Base-by-base conservation (phyloP, 2,329 filamentous ascomycete genomes). In the Aspergillus versicolor region DNA sequence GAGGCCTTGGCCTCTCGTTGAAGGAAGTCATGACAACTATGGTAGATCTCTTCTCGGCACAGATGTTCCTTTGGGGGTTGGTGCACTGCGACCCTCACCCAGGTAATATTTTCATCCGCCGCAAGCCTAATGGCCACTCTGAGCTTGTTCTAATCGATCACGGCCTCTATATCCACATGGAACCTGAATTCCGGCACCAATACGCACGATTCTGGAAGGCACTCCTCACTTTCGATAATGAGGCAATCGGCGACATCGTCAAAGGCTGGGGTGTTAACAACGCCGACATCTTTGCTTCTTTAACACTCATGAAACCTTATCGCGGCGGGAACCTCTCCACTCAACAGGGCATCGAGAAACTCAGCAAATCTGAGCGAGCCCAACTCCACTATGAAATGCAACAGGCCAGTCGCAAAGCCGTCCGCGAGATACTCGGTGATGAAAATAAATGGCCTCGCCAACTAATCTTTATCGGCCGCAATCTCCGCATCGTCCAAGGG, bases 1-100 rank as follows among this genome's bases (percentile, higher is more conserved):
- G 92, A 49, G 94, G 94, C 0, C 84, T 97, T 0, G 94, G 94
- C 0, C 79, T 99, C 3, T 87, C 85, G 7, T 80, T 91, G 30
- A 90, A 89, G 68, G 88, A 93, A 58, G 91, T 97, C 58, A 97
- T 97, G 94, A 89, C 88, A 5, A 97, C 91, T 32, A 97, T 97
- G 87, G 85, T 97, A 49, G 93, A 97, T 72, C 83, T 97, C 34
- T 99, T 97, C 79, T 90, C 88, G n/a, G 92, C 91, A 2, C 93
- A 97, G 71, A 97, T 97, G 83, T 99, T 97, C 80, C 88, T 96
- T 63, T 97, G 91, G 90, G 94, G 94, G 12, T 84, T 90, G 43
- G 90, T 97, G 0, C 93, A 99, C 78, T 97, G 93, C 76, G 94
- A 99, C 72, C 94, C 94, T 9, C 94, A 99, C 70, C 94, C 94